A percentile compares a stretch with the other conserved stretches of the same genome.
Conservation (phyloP, 371 early-diverging fungal genomes). For the Mortierella sp. region DNA sequence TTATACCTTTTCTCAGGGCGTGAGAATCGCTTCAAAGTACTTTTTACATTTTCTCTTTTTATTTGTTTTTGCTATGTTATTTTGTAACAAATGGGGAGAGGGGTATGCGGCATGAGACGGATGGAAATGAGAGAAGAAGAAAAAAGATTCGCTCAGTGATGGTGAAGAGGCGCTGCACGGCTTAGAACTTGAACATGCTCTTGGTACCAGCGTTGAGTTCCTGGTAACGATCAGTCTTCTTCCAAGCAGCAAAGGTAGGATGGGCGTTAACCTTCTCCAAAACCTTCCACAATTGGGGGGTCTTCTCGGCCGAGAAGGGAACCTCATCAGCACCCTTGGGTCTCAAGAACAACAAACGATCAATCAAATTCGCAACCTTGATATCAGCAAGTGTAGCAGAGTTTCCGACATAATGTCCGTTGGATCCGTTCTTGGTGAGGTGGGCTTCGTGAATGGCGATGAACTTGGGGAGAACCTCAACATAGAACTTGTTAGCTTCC, state of each 20-base stretch:
- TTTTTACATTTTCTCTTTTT: constrained; percentile 8
- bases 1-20: too few species aligned
- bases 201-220: constrained; percentile 26
- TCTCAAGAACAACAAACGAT: constrained; percentile 19
- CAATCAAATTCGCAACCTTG: constrained; percentile 32
- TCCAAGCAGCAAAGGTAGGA: constrained; percentile 22
- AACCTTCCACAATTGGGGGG: constrained; percentile 53
- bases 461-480: constrained; percentile 24
- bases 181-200: constrained; percentile 25
- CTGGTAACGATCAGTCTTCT: constrained; percentile 19
- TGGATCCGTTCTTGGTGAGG: constrained; percentile 35
- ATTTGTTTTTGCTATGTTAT: not conserved
- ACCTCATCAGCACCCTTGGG: constrained; percentile 31
- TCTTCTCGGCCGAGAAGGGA: constrained; percentile 31
- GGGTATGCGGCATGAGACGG: not conserved
- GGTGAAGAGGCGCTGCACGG: too few species aligned
- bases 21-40: not conserved
- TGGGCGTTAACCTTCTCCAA: constrained; percentile 32
- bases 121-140: not conserved
- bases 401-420: constrained; percentile 43
- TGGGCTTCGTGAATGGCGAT: constrained; percentile 36
- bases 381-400: constrained; percentile 31
- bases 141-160: not conserved
- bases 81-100: not conserved
- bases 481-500: constrained; percentile 23